Base-by-base conservation (phyloP, 441 rosid genomes). In the Euphorbia schlechtendalii region DNA sequence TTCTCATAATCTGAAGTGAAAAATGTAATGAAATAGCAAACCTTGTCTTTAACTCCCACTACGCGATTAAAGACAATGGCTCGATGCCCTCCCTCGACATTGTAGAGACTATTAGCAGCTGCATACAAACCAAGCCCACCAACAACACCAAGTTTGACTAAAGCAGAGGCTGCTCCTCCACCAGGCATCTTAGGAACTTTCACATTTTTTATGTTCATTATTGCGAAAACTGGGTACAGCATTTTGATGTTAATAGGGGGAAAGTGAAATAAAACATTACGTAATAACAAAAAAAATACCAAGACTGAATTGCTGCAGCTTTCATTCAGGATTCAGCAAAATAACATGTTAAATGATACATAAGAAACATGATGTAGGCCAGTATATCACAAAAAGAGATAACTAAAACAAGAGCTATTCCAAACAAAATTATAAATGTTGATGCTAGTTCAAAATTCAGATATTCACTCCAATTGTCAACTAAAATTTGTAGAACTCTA, bases 1-100 rank as follows among this genome's bases (percentile, higher is more conserved):
- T 34, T 45, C n/a, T 22, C 24, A 24, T 36, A 15, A 34, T 46
- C 24, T 18, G 14, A 48, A 4, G 5, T 12, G 20, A 48, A 56
- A 4, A 56, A 4, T 28, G 32, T 12, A 11, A 36, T 10, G 27
- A 58, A 56, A 58, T 61, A 14, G 57, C 56, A 61, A 24, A 86
- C 96, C 98, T 89, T 74, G 52, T 92, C 90, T 77, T 92, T 92
- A 61, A 92, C 60, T 63, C 98, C 96, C 56, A 65, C 55, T 41
- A 92, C 17, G 4, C 96, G 89, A 73, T 92, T 89, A 79, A 89
- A 89, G 79, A 92, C 72, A 69, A 92, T 81, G 32, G 98, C 98
- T 61, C 98, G 81, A 64, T 89, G 95, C 24, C 96, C 96, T 61
- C 98, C 98, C 8, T 89, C 96, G 53, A 92, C 96, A 73, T 87